These are phyloP conservation scores for Colletotrichum costaricense DNA, from an alignment of 2,329 filamentous ascomycete species.

Conservation along the genomic window DNA sequence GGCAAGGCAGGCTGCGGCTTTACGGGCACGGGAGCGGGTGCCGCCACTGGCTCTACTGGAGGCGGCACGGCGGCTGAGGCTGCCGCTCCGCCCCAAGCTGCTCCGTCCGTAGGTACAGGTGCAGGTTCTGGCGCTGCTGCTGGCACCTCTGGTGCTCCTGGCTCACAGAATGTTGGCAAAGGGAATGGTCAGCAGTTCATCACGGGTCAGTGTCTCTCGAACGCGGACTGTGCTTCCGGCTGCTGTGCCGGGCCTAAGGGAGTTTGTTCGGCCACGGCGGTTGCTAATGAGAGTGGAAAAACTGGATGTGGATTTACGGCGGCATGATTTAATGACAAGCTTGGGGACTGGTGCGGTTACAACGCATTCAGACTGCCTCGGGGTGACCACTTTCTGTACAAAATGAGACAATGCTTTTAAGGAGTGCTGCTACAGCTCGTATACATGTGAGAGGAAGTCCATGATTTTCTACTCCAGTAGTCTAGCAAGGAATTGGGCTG, in stretches of 20 bases:
- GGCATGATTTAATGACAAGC: neutral
- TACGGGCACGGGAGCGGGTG: slow-evolving; percentile 21
- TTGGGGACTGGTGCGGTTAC: fast-evolving
- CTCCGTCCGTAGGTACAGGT: neutral
- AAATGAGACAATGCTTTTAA: no score
- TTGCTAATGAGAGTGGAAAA: slow-evolving; percentile 22
- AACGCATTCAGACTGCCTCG: neutral
- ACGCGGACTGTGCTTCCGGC: slow-evolving; percentile 44
- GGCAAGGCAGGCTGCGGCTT: slow-evolving; percentile 51
- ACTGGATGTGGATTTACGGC: slow-evolving; percentile 20
- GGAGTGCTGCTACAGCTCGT: fast-evolving
- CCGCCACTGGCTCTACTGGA: neutral
- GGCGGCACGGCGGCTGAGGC: neutral
- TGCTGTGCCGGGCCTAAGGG: slow-evolving; percentile 43
- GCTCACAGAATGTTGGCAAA: slow-evolving; percentile 40
- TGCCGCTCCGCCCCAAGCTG: slow-evolving; percentile 5
- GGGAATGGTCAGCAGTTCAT: slow-evolving; percentile 43
- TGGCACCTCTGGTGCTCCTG: slow-evolving; percentile 8
- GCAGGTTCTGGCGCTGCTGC: neutral
- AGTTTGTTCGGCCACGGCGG: slow-evolving; percentile 24
- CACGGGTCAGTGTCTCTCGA: slow-evolving; percentile 40
- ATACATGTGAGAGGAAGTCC: no score
- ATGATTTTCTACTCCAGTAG: fast-evolving
- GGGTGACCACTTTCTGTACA: neutral
- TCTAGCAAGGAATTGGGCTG: no score